A percentile compares a stretch with the other conserved stretches of the same genome.
These are phyloP conservation scores for Jamesozyma piceae DNA, from an alignment of 805 yeast genomes.

Conservation along the genomic window DNA sequence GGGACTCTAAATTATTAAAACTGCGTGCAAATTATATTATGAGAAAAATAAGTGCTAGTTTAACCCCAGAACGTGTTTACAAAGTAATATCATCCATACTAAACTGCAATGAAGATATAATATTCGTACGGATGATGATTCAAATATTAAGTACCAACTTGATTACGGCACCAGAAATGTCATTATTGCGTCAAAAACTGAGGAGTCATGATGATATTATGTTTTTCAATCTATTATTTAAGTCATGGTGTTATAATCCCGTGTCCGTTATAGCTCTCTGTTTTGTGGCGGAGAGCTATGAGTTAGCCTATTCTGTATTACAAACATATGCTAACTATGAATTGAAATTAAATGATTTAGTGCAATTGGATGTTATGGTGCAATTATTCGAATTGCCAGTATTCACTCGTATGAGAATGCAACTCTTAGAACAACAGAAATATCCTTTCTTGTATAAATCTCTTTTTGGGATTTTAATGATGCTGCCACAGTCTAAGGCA, in stretches of 20 bases:
- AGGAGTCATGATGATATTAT: slow-evolving; percentile 59
- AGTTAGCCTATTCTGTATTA: slow-evolving; percentile 74
- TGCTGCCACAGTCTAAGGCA: slow-evolving; percentile 87
- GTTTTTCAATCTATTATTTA: slow-evolving; percentile 67
- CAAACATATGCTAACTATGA: slow-evolving; percentile 77
- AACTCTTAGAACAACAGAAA: slow-evolving; percentile 77
- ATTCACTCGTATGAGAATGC: slow-evolving; percentile 76
- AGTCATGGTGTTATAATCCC: slow-evolving; percentile 86
- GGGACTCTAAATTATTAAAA: slow-evolving; percentile 57
- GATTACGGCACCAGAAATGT: slow-evolving; percentile 75
- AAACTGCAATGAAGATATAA: slow-evolving; percentile 47
- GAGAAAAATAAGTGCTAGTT: slow-evolving; percentile 69
- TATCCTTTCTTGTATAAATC: slow-evolving; percentile 78
- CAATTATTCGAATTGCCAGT: slow-evolving; percentile 90
- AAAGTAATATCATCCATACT: slow-evolving; percentile 71
- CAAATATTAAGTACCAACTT: slow-evolving; percentile 82
- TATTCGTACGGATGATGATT: slow-evolving; percentile 70
- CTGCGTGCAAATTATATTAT: slow-evolving; percentile 74
- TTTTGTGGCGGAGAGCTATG: slow-evolving; percentile 77
- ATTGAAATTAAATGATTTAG: slow-evolving; percentile 56
- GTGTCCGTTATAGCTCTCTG: slow-evolving; percentile 83
- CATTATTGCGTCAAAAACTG: slow-evolving; percentile 57
- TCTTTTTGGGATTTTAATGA: slow-evolving; percentile 85
- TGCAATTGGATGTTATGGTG: slow-evolving; percentile 82
- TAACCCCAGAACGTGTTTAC: slow-evolving; percentile 77